These are phyloP conservation scores for Dryas alaskensis DNA, from an alignment of 306 rosid species.

Conservation along the genomic window DNA sequence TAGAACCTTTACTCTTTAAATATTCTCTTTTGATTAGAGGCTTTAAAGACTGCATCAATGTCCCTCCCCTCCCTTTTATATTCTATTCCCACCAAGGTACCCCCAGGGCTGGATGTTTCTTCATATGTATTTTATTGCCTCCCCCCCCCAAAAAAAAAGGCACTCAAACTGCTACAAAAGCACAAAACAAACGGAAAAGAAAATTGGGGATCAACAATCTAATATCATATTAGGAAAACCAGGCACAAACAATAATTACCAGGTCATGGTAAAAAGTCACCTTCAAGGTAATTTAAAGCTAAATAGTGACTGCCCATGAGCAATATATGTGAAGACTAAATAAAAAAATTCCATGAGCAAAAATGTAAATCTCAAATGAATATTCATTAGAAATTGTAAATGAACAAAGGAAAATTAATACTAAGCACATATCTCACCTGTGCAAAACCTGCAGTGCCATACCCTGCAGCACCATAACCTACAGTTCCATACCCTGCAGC, in stretches of 20 bases:
- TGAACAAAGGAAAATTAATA: constrained; percentile 2
- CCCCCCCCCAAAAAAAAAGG: not conserved
- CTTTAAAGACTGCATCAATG: too few relatives aligned
- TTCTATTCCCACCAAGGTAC: not conserved
- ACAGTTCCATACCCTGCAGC: constrained; percentile 79
- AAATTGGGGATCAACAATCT: not conserved
- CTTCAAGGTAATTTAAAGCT: not conserved
- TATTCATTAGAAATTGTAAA: not conserved
- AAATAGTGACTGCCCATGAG: not conserved
- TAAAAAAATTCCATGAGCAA: not conserved
- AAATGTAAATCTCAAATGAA: not conserved
- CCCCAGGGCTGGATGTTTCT: not conserved
- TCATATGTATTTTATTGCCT: not conserved
- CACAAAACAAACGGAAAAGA: not conserved
- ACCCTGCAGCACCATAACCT: constrained; percentile 86
- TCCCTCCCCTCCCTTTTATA: too few relatives aligned
- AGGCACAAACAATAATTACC: not conserved
- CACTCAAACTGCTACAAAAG: not conserved
- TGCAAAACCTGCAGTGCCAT: constrained; percentile 64
- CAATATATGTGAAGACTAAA: not conserved
- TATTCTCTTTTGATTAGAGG: too few relatives aligned
- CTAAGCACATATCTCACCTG: constrained; percentile 49
- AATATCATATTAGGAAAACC: not conserved
- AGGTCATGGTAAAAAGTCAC: not conserved
- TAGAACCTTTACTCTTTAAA: too few relatives aligned